Conservation (phyloP, 768 basidiomycete species). For the Psilocybe cubensis region DNA sequence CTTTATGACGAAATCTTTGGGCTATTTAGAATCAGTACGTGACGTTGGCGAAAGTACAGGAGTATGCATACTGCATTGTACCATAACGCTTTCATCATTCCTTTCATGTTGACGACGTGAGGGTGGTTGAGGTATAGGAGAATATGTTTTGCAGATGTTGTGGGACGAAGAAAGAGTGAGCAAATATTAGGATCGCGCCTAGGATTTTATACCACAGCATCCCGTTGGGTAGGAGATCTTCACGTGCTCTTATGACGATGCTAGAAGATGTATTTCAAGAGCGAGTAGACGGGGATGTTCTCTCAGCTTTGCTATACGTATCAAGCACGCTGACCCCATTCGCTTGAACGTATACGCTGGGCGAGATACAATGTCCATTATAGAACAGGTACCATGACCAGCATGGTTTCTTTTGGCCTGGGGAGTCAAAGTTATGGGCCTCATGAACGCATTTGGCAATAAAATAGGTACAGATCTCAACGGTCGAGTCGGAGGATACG, state of each 20-base stretch:
- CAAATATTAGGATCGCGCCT: background rate
- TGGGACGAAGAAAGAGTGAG: background rate
- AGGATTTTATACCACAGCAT: background rate
- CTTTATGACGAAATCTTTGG: slow-evolving; percentile 54
- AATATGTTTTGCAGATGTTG: background rate
- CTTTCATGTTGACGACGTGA: slow-evolving; percentile 44
- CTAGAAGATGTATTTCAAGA: background rate
- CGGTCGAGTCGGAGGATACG: background rate
- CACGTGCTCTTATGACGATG: slow-evolving; percentile 2
- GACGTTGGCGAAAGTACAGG: slow-evolving; percentile 51
- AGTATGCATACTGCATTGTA: slow-evolving; percentile 67
- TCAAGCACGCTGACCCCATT: too few relatives aligned
- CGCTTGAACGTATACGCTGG: too few relatives aligned
- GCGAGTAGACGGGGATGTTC: too few relatives aligned
- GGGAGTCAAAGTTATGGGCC: background rate
- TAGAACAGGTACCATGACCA: too few relatives aligned
- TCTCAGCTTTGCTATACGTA: too few relatives aligned
- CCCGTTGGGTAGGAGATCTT: background rate
- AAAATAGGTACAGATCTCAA: background rate
- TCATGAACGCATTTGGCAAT: background rate
- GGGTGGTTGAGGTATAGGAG: background rate
- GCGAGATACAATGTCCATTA: too few relatives aligned
- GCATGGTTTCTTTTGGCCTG: background rate
- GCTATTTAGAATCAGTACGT: slow-evolving; percentile 27
- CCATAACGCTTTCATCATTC: slow-evolving; percentile 77